These are phyloP conservation scores for Corylus americana DNA, from an alignment of 306 rosid genomes.

Conservation along the genomic window DNA sequence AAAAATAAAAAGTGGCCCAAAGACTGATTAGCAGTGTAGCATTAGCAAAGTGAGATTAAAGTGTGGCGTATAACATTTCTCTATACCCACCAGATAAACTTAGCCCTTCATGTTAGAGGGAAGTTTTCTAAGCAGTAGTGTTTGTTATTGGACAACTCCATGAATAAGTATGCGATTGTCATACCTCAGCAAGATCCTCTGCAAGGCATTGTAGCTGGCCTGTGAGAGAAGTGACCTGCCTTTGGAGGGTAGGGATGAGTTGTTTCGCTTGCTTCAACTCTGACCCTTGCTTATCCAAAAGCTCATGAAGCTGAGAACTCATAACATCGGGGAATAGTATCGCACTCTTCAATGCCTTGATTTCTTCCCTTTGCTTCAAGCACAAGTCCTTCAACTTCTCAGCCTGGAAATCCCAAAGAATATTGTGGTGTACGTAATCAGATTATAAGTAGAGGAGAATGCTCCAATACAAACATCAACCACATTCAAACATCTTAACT, in stretches of 20 bases:
- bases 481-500: no score
- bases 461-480: no score
- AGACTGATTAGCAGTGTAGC: no score
- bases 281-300: slow-evolving; percentile 77
- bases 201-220: slow-evolving; percentile 95
- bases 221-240: slow-evolving; percentile 92
- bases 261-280: slow-evolving; percentile 87
- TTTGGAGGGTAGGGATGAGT: slow-evolving; percentile 86
- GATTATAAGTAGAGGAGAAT: no score
- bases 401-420: slow-evolving; percentile 49
- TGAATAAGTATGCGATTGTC: background rate
- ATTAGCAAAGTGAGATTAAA: no score
- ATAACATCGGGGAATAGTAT: slow-evolving; percentile 79
- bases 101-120: background rate
- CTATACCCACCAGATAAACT: background rate
- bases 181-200: slow-evolving; percentile 93
- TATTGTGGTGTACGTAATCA: no score
- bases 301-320: slow-evolving; percentile 78
- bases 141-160: no score
- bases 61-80: no score
- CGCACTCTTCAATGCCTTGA: slow-evolving; percentile 74
- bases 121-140: background rate
- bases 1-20: no score
- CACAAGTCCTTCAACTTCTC: slow-evolving; percentile 96
- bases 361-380: slow-evolving; percentile 94